phyloP scores from a whole-genome alignment of 2,329 filamentous ascomycete genomes.

The Ilyonectria robusta region DNA sequence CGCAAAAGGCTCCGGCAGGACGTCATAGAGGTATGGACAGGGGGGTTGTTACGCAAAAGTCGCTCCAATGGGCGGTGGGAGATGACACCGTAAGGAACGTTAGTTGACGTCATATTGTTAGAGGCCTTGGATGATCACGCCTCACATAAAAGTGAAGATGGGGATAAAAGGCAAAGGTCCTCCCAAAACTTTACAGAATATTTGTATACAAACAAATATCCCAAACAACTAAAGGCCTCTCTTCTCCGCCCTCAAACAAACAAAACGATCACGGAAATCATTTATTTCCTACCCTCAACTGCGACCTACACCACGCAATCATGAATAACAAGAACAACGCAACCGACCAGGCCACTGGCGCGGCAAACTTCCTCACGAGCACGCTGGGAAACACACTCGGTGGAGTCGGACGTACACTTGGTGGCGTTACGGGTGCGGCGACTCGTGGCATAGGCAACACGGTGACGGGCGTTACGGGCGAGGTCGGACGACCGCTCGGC shows the following conservation, averaged over 20 bases:
- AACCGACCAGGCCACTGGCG: conserved; percentile 52
- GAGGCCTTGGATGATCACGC: conserved; percentile 22
- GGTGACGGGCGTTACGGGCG: conserved; percentile 67
- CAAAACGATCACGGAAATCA: background rate
- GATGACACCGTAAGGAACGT: conserved; percentile 23
- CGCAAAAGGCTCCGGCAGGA: conserved; percentile 40
- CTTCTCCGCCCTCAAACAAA: background rate
- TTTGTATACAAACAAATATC: background rate
- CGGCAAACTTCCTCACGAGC: conserved; percentile 56
- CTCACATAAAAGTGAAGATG: conserved; percentile 4
- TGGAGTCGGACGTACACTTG: conserved; percentile 57
- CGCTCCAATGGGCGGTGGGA: conserved; percentile 30
- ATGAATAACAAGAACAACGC: conserved; percentile 44
- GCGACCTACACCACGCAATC: conserved; percentile 20
- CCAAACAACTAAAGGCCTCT: background rate
- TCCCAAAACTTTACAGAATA: background rate
- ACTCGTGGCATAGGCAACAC: conserved; percentile 71
- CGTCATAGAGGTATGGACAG: conserved; percentile 40
- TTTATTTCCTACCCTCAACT: conserved; percentile 5
- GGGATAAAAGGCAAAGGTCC: conserved; percentile 13
- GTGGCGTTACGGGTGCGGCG: conserved; percentile 63
- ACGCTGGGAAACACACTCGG: conserved; percentile 59
- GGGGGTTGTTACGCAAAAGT: conserved; percentile 33
- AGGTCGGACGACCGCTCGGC: conserved; percentile 67
- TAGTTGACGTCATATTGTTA: conserved; percentile 45